These are phyloP conservation scores for Neohortaea acidophila DNA, from an alignment of 495 filamentous ascomycete species.

Conservation along the genomic window DNA sequence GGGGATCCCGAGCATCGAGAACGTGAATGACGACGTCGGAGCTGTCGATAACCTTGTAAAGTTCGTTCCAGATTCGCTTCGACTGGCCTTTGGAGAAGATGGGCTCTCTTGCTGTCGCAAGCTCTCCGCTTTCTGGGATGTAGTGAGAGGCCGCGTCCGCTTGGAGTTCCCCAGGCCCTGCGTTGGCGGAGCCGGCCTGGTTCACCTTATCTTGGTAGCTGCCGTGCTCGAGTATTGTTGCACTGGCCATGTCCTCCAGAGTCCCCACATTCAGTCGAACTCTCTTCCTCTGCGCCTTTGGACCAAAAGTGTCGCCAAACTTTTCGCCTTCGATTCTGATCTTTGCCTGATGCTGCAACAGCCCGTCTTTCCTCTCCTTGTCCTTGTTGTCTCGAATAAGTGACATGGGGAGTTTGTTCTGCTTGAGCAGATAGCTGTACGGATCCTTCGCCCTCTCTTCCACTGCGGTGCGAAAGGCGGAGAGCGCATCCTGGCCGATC, in stretches of 20 bases:
- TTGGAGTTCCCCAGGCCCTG: constrained; percentile 32
- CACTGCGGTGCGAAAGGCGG: constrained; percentile 80
- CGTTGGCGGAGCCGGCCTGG: constrained; percentile 19
- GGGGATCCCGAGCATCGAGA: constrained; percentile 29
- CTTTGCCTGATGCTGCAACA: constrained; percentile 88
- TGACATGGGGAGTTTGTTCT: constrained; percentile 83
- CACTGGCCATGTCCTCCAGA: constrained; percentile 65
- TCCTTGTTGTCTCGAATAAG: constrained; percentile 51
- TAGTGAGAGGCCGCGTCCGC: constrained; percentile 36
- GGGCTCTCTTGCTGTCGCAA: constrained; percentile 62
- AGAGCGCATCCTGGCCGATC: constrained; percentile 55
- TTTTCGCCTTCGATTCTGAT: constrained; percentile 78
- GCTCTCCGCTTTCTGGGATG: too few relatives aligned
- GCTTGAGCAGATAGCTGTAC: constrained; percentile 80
- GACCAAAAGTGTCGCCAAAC: constrained; percentile 81
- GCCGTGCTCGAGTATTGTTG: constrained; percentile 62
- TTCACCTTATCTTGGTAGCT: constrained; percentile 51
- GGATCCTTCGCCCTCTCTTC: constrained; percentile 80
- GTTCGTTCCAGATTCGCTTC: constrained; percentile 93
- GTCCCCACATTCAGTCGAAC: constrained; percentile 72
- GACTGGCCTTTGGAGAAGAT: constrained; percentile 90
- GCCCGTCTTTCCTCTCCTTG: constrained; percentile 64
- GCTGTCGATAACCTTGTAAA: constrained; percentile 58
- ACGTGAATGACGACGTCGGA: constrained; percentile 30
- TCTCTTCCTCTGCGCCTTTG: constrained; percentile 81